These are phyloP conservation scores for Wickerhamomyces strasburgensis DNA, from an alignment of 805 yeast genomes.

Conservation along the genomic window DNA sequence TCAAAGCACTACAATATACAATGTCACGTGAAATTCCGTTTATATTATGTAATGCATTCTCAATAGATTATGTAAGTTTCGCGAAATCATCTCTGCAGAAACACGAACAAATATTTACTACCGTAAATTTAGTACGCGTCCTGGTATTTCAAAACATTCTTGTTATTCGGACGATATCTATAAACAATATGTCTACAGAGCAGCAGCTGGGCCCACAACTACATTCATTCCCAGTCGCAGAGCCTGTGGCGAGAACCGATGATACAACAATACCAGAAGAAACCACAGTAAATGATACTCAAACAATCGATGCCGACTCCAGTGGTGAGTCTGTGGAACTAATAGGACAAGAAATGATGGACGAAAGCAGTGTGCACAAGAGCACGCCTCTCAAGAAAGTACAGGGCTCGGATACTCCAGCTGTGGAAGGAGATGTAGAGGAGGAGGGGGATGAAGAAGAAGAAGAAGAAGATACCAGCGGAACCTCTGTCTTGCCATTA, in stretches of 20 bases:
- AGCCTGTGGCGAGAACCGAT: conserved; percentile 1
- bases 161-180: too few relatives aligned
- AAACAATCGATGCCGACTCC: conserved; percentile 9
- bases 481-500: conserved; percentile 47
- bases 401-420: too few relatives aligned
- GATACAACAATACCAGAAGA: conserved; percentile 17
- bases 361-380: conserved; percentile 5
- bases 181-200: conserved; percentile 1
- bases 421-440: conserved; percentile 4
- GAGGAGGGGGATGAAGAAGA: conserved; percentile 13
- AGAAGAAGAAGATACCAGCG: conserved; percentile 27
- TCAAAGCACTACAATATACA: neutral
- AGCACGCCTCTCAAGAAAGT: conserved; percentile 6
- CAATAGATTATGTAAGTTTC: too few relatives aligned
- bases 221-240: conserved; percentile 16
- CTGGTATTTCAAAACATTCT: too few relatives aligned
- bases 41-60: too few relatives aligned
- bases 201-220: conserved; percentile 18
- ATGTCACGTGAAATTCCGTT: conserved; percentile 5
- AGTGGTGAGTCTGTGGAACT: conserved; percentile 5
- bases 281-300: conserved; percentile 11
- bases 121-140: too few relatives aligned
- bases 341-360: conserved; percentile 11
- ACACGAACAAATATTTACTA: too few relatives aligned
- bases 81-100: too few relatives aligned